These are phyloP conservation scores for Thalassiosira hispida DNA, from an alignment of 352 stramenopile genomes.

Conservation along the genomic window DNA sequence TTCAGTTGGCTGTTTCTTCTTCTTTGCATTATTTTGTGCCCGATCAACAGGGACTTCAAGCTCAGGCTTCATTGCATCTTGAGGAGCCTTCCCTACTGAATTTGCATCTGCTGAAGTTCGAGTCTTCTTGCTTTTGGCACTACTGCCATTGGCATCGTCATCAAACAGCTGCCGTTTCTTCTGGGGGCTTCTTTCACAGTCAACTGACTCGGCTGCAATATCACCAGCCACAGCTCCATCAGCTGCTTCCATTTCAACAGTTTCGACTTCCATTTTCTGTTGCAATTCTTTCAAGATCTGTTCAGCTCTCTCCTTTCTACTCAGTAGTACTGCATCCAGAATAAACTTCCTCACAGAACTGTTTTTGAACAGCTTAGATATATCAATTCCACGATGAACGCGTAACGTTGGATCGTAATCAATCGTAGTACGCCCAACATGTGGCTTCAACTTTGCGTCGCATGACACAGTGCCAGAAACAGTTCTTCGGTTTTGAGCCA, in stretches of 20 bases:
- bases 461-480: conserved; percentile 1
- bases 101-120: background rate
- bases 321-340: background rate
- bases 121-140: conserved; percentile 1
- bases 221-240: background rate
- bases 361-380: conserved; percentile 6
- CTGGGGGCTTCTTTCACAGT: conserved; percentile 1
- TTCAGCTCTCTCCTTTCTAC: conserved; percentile 9
- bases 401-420: conserved; percentile 1
- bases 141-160: background rate
- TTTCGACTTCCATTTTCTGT: background rate
- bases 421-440: background rate
- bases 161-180: conserved; percentile 27
- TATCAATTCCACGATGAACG: conserved; percentile 11
- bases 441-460: conserved; percentile 3
- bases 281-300: background rate
- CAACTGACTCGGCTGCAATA: background rate
- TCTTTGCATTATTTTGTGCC: conserved; percentile 1
- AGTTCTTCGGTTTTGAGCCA: conserved; percentile 1
- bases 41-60: background rate
- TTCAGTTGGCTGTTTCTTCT: background rate
- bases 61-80: background rate
- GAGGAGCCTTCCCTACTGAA: background rate
- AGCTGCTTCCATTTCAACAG: background rate
- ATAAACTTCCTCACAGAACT: background rate